Conservation (phyloP, 495 filamentous ascomycete genomes). For the Talaromyces liani region DNA sequence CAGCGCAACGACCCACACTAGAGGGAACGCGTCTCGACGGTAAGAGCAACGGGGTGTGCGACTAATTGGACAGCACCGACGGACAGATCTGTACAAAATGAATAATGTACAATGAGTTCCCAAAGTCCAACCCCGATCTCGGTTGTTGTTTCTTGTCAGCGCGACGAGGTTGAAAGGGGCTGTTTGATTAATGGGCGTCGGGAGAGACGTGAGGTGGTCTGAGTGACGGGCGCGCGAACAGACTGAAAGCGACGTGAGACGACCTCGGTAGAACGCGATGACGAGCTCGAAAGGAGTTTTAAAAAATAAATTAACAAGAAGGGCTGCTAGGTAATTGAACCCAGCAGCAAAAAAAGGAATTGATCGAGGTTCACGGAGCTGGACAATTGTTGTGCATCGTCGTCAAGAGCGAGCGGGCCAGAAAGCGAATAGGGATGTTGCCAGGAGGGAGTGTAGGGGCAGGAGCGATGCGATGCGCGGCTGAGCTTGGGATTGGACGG, state of each 20-base stretch:
- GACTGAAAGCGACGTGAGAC: background rate
- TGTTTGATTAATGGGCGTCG: slow-evolving; percentile 12
- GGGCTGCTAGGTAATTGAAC: slow-evolving; percentile 28
- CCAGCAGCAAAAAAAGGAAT: slow-evolving; percentile 28
- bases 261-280: slow-evolving; percentile 21
- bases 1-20: slow-evolving; percentile 37
- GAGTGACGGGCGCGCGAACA: slow-evolving; percentile 1
- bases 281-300: slow-evolving; percentile 16
- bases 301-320: slow-evolving; percentile 12
- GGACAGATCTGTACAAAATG: background rate
- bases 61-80: background rate
- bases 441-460: background rate
- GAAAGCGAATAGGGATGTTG: slow-evolving; percentile 8
- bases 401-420: slow-evolving; percentile 4
- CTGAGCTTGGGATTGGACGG: slow-evolving; percentile 13
- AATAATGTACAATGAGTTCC: background rate
- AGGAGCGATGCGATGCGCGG: slow-evolving; percentile 12
- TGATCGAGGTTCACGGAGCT: slow-evolving; percentile 41
- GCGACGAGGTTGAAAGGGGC: background rate
- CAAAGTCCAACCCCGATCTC: background rate
- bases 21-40: slow-evolving; percentile 23
- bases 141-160: background rate
- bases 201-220: slow-evolving; percentile 15
- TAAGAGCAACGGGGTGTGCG: background rate
- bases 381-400: slow-evolving; percentile 1